Evolutionary conservation across 495 filamentous ascomycete species (phyloP).

Genomic region (Daldinia bambusicola): DNA sequence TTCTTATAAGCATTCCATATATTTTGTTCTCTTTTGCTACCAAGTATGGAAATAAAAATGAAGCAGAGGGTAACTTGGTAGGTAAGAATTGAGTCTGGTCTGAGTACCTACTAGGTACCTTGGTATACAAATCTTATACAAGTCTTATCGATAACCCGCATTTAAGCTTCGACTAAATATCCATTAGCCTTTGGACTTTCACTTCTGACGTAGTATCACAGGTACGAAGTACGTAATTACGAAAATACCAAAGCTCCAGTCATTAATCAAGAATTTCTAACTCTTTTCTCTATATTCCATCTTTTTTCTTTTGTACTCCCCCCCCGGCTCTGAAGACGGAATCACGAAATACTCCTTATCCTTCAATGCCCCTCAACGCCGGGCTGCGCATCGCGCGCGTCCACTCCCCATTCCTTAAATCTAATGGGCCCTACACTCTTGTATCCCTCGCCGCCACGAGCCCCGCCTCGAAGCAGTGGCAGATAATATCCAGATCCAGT

Average conservation of each 20-base stretch:
- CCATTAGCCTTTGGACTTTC: background rate
- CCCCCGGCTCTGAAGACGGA: background rate
- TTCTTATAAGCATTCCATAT: no score
- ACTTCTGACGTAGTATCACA: constrained; percentile 4
- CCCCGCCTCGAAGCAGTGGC: constrained; percentile 8
- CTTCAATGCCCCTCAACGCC: constrained; percentile 15
- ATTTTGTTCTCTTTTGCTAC: no score
- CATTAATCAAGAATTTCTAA: constrained; percentile 7
- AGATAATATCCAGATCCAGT: background rate
- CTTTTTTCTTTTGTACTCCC: background rate
- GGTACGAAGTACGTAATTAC: background rate
- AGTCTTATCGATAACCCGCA: constrained; percentile 8
- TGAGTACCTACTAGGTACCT: no score
- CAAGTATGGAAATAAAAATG: no score
- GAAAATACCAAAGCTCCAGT: background rate
- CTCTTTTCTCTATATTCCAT: background rate
- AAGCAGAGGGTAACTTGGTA: no score
- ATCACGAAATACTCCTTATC: background rate
- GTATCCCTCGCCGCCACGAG: background rate
- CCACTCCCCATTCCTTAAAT: constrained; percentile 1
- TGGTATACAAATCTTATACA: background rate
- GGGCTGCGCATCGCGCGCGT: constrained; percentile 36
- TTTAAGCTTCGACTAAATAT: background rate
- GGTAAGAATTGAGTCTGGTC: no score
- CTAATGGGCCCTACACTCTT: background rate